phyloP scores from a whole-genome alignment of 805 yeast genomes.

The Ogataea paraovalis region DNA sequence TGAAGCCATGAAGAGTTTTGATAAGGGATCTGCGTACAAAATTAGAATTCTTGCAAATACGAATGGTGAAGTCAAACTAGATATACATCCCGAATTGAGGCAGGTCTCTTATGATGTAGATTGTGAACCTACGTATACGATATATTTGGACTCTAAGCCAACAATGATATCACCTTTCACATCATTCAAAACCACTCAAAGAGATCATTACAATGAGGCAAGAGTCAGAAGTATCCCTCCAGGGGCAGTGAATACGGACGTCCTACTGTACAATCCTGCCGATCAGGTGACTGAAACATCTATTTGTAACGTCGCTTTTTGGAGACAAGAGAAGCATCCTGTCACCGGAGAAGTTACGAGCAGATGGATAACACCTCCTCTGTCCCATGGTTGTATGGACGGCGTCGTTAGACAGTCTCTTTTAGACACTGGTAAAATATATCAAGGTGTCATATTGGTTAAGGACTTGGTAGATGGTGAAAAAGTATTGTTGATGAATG shows the following conservation, averaged over 20 bases:
- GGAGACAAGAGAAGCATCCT: constrained; percentile 31
- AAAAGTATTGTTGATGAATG: constrained; percentile 71
- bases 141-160: constrained; percentile 55
- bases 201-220: constrained; percentile 62
- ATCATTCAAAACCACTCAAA: constrained; percentile 78
- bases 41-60: constrained; percentile 42
- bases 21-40: constrained; percentile 37
- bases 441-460: constrained; percentile 31
- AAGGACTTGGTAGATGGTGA: constrained; percentile 60
- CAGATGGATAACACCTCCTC: constrained; percentile 77
- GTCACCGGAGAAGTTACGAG: constrained; percentile 30
- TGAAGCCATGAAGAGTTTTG: constrained; percentile 30
- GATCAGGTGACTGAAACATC: constrained; percentile 75
- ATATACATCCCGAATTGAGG: constrained; percentile 23
- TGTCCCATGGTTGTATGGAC: constrained; percentile 75
- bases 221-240: constrained; percentile 45
- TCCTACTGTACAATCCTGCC: constrained; percentile 59
- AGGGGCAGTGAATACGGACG: constrained; percentile 46
- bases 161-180: constrained; percentile 68
- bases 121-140: constrained; percentile 42
- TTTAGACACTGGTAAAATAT: constrained; percentile 29
- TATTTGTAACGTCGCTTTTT: constrained; percentile 73
- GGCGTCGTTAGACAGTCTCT: constrained; percentile 75
- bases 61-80: constrained; percentile 26
- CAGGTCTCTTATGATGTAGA: constrained; percentile 6